Conservation (phyloP, 2,329 filamentous ascomycete genomes). For the Periconia digitata region DNA sequence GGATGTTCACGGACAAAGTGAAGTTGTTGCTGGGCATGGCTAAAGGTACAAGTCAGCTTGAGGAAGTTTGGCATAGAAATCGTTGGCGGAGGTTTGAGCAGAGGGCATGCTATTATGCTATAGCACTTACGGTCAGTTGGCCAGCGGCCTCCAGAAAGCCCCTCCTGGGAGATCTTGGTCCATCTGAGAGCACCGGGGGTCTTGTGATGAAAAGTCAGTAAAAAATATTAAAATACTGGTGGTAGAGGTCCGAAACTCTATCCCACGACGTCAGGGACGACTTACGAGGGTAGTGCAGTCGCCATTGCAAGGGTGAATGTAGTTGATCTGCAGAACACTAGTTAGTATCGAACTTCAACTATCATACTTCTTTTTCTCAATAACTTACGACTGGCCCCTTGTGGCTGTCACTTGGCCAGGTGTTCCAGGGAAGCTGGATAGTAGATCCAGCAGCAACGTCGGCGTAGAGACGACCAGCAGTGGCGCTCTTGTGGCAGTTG, state of each 20-base stretch:
- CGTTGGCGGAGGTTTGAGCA: no score
- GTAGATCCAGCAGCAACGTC: constrained; percentile 37
- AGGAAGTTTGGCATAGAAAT: not conserved
- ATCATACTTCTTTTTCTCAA: not conserved
- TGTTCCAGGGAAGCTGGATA: constrained; percentile 40
- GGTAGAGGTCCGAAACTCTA: no score
- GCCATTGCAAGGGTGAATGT: constrained; percentile 42
- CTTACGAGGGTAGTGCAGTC: not conserved
- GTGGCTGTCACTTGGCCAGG: constrained; percentile 36
- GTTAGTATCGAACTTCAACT: not conserved
- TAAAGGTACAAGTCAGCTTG: not conserved
- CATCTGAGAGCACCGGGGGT: constrained; percentile 29
- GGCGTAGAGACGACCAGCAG: constrained; percentile 34
- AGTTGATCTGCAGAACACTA: constrained; percentile 31
- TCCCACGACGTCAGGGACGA: constrained; percentile 26
- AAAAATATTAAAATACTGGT: not conserved
- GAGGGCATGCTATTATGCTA: no score
- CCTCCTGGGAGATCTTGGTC: constrained; percentile 38
- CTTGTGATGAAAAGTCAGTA: not conserved
- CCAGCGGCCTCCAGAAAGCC: constrained; percentile 32
- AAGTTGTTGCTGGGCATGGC: constrained; percentile 48
- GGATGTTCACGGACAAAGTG: constrained; percentile 49
- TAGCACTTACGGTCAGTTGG: constrained; percentile 26
- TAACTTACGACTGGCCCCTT: constrained; percentile 32
- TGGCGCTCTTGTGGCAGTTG: constrained; percentile 45